A percentile compares a stretch with the other conserved stretches of the same genome.
Evolutionary conservation across 2,329 filamentous ascomycete species (phyloP).

Genomic region (Aspergillus fischeri): DNA sequence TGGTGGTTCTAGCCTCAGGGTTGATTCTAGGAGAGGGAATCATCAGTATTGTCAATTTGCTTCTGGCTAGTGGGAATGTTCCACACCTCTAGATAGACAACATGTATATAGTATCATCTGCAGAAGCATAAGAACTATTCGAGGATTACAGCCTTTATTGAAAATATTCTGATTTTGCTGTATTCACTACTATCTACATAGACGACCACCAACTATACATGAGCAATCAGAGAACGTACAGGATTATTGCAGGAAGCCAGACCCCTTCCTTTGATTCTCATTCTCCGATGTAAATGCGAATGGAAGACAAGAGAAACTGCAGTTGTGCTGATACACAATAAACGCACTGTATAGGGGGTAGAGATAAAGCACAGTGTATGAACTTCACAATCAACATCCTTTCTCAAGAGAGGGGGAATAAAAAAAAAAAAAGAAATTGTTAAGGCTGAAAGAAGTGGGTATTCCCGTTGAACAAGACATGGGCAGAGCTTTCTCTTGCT

Average conservation of each 20-base stretch:
- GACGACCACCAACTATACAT: neutral
- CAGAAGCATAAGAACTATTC: too few species aligned
- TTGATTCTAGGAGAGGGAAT: slow-evolving; percentile 91
- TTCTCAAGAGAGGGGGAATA: neutral
- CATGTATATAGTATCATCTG: too few species aligned
- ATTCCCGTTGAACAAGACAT: neutral
- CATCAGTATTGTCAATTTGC: slow-evolving; percentile 83
- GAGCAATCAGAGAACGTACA: neutral
- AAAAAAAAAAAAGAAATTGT: neutral
- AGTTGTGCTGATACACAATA: neutral
- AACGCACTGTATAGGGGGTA: neutral
- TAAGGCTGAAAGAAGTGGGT: neutral
- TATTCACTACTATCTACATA: neutral
- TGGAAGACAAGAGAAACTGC: neutral
- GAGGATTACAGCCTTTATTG: too few species aligned
- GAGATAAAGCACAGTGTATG: neutral
- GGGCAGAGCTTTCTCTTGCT: neutral
- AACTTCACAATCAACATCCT: neutral
- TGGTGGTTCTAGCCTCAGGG: slow-evolving; percentile 86
- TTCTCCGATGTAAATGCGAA: neutral
- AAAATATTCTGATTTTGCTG: neutral
- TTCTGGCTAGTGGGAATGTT: slow-evolving; percentile 71
- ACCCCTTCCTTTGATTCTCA: neutral
- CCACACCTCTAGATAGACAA: slow-evolving; percentile 59
- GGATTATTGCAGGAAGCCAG: neutral